Evolutionary conservation across 768 basidiomycete genomes (phyloP), one percentile per base, ranked within the genome.

Genomic region (Lepiota brunneoincarnata): DNA sequence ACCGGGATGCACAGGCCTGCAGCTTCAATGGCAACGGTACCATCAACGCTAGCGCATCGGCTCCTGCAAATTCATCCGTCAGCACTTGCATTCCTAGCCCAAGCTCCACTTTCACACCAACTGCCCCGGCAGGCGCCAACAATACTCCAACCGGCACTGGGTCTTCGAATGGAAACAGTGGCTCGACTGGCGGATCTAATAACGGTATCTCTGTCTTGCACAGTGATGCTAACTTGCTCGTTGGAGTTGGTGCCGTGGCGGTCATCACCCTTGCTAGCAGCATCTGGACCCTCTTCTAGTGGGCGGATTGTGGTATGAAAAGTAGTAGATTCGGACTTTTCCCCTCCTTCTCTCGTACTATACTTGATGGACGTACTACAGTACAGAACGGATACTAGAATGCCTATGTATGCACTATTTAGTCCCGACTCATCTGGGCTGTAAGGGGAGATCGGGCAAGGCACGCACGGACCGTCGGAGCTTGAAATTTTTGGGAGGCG

Each of bases 21-120:
- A 81, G 79, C 72, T 96, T 97, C 65, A 68, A 69, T 49, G 92
- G 93, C 6, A 97, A 97, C 64, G 93, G 85, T 4, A 91, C 90
- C 14, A 74, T 91, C 58, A 89, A 90, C 62, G 10, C 72, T 14
- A 64, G 63, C 2, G 81, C 82, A 14, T 65, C 86, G 6, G 71
- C 70, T 14, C 70, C 76, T 9, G 75, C 82, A 38, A 73, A 73
- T 53, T 69, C 82, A 35, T 86, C 80, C 37, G 86, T 79, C 20
- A 79, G 72, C 50, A 85, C 87, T 12, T 93, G 90, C 64, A 69
- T 91, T 51, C 66, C 88, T 17, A 84, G 76, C 63, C 80, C 86
- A 14, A 67, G 72, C 12, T 78, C 86, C 12, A 84, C 83, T 6
- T 85, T 84, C 66, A 79, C 81, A 7, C 89, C 89, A 3, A 76